Base-by-base conservation (phyloP, 257 asterid genomes). In the Solanum ahanhuiri region DNA sequence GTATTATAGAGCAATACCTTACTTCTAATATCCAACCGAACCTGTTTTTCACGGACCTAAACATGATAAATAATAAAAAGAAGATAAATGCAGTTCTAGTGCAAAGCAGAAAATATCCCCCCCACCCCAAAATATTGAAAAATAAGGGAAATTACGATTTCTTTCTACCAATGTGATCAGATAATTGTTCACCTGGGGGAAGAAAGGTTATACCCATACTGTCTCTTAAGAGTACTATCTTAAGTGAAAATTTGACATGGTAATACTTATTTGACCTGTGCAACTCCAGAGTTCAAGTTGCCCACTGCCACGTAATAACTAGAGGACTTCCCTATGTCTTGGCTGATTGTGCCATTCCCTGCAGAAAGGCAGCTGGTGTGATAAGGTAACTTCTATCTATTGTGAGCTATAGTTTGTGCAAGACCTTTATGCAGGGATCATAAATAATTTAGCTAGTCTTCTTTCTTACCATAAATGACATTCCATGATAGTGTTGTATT, bases 331-430 rank as follows among this genome's bases (percentile, higher is more conserved):
- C 87, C 84, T 83, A 94, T 88, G 84, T 87, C 86, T 89, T 88
- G 93, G 86, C 87, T 91, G 77, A 93, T 86, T 64, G 89, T 85
- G 85, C 98, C 99, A 90, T 87, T 91, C 87, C 98, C 99, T 96
- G 91, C 85, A 84, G 84, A 88, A 37, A 64, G 81, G 30, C 37
- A 88, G 86, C 72, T 83, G 31, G 67, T 90, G 89, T 79, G 87
- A 89, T 58, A 86, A 71, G 28, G 57, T 43, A 67, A 57, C 87
- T 30, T 45, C 48, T 35, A 66, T 67, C 12, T 84, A 22, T 84
- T 63, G 15, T 37, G 33, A 34, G 9, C 57, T 37, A 58, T 15
- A 22, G 35, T 66, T 41, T 41, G 22, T 67, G 35, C 72, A 39
- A 84, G 67, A 34, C 63, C 25, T 25, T 33, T 7, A 81, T 25